Percentiles rank a stretch among this genome's conserved stretches.
Conservation (phyloP, 257 asterid genomes). For the Solanum microdontum region DNA sequence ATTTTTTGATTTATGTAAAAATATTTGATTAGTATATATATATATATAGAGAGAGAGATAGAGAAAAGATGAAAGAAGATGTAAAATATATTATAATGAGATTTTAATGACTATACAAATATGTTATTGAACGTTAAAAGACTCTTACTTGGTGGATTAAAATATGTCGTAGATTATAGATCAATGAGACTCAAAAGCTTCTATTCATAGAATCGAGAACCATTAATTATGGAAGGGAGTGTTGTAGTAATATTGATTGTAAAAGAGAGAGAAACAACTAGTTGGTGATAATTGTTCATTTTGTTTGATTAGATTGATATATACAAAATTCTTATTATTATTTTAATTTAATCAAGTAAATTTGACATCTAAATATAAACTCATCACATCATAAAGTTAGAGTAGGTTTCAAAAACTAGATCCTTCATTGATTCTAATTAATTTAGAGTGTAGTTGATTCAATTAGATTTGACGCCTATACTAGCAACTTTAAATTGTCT, state of each 20-base stretch:
- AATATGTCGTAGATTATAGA: fast-evolving
- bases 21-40: background rate
- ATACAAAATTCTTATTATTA: too few species aligned
- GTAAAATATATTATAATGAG: background rate
- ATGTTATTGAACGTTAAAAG: background rate
- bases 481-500: background rate
- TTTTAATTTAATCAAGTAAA: background rate
- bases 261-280: background rate
- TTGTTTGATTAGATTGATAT: background rate
- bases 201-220: too few species aligned
- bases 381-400: background rate
- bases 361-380: background rate
- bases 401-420: background rate
- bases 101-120: background rate
- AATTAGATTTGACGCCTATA: background rate
- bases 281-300: background rate
- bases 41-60: background rate
- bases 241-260: background rate
- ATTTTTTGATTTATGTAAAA: background rate
- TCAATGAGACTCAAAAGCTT: background rate
- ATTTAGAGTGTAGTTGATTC: background rate
- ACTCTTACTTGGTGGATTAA: too few species aligned
- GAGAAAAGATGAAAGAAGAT: background rate
- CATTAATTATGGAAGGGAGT: background rate
- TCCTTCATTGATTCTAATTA: too few species aligned